phyloP scores from a whole-genome alignment of 2,329 filamentous ascomycete species.

The Colletotrichum trifolii region DNA sequence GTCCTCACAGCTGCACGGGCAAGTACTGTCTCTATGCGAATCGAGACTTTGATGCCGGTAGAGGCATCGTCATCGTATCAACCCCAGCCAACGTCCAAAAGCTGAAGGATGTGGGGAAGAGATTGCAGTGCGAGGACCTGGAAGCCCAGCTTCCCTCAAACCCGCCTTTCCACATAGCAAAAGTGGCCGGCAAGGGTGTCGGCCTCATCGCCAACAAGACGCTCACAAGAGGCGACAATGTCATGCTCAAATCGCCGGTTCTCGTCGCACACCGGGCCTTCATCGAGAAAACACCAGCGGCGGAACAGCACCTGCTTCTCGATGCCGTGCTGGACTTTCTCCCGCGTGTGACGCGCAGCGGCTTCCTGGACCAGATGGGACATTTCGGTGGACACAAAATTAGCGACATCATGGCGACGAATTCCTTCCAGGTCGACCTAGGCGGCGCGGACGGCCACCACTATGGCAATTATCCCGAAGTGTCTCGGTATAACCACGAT shows the following conservation, averaged over 20 bases:
- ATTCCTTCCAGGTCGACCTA: slow-evolving; percentile 38
- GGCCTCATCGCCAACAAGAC: slow-evolving; percentile 42
- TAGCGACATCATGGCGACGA: slow-evolving; percentile 36
- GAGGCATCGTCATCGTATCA: slow-evolving; percentile 54
- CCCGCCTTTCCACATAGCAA: slow-evolving; percentile 38
- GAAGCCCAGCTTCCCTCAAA: slow-evolving; percentile 1
- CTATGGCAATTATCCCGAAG: slow-evolving; percentile 37
- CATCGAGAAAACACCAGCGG: slow-evolving; percentile 28
- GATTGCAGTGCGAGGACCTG: background rate
- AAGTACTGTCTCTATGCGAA: slow-evolving; percentile 50
- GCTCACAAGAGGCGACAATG: slow-evolving; percentile 37
- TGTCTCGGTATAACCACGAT: slow-evolving; percentile 56
- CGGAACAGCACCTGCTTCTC: slow-evolving; percentile 17
- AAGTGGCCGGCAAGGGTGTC: slow-evolving; percentile 40
- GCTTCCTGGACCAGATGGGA: slow-evolving; percentile 33
- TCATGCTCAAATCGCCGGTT: slow-evolving; percentile 34
- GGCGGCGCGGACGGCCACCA: slow-evolving; percentile 35
- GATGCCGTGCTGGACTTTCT: slow-evolving; percentile 24
- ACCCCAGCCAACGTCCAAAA: slow-evolving; percentile 39
- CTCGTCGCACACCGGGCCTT: slow-evolving; percentile 36
- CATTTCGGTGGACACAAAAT: slow-evolving; percentile 34
- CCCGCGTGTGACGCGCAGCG: slow-evolving; percentile 17
- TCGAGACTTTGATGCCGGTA: slow-evolving; percentile 47
- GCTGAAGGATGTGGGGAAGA: slow-evolving; percentile 6
- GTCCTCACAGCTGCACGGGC: slow-evolving; percentile 29